Evolutionary conservation across 208 protist genomes (phyloP), one percentile per base, ranked within the genome.

Genomic region (Tritrichomonas musculus): DNA sequence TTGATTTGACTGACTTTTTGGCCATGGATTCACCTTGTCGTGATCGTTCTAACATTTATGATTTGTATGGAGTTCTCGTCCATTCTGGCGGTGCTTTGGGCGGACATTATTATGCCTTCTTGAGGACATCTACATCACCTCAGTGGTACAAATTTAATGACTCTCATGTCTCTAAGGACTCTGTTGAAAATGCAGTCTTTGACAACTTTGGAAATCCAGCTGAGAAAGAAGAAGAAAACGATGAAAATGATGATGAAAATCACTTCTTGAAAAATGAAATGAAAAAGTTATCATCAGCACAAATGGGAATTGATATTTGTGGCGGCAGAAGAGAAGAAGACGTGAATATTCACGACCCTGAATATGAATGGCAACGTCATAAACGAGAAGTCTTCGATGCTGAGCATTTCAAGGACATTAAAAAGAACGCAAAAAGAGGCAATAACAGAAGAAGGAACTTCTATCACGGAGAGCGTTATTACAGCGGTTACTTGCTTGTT

Each of bases 1-100:
- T 96, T 41, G 96, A 97, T 73, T 75, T 98, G 17, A 93, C 49
- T 82, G 33, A 55, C 93, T 47, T 92, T 73, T 55, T 95, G 25
- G 93, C 92, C 30, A 44, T 17, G 25, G 93, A 95, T 41, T 9
- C 94, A 50, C 88, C 93, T 60, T 60, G 75, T 44, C 53, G 53
- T 5, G 60, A 14, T 53, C 82, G 57, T 57, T 60, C 77, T 0
- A 88, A 57, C 27, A 88, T 88, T 30, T 88, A 39, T 47, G 77
- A 88, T 27, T 50, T 88, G 33, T 88, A 57, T 39, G 77, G 77
- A 33, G 77, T 88, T 14, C 47, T 88, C 17, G 77, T 88, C 13
- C 77, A 88, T 47, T 88, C 77, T 20, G 77, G 77, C 27, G 47
- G 77, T 30, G 44, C 47, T 13, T 53, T 57, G 13, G 44, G 47